Base-by-base conservation (phyloP, 306 rosid genomes). In the Glycine soja region DNA sequence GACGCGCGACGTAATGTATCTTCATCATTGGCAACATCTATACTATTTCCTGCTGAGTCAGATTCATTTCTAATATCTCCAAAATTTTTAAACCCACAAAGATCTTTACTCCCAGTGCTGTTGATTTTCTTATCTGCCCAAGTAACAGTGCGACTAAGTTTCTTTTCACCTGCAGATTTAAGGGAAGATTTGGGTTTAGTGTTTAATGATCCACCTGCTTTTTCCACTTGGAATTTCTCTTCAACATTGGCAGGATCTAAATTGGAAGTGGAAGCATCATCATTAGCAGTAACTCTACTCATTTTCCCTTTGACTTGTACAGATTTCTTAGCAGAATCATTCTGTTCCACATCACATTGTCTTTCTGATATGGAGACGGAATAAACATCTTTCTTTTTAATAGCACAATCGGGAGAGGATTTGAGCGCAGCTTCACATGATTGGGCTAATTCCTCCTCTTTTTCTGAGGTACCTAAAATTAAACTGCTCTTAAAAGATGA, bases 101-200 rank as follows among this genome's bases (percentile, higher is more conserved):
- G 90, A 77, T 68, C 88, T 81, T 74, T 73, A 72, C 80, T 65
- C 65, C 87, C 86, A 42, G 76, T 42, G 58, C 87, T 40, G 79
- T 83, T 79, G 51, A 32, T 77, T 74, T 79, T 85, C 83, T 88
- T 86, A 70, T 95, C 98, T 15, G 96, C 96, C 99, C 99, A 95
- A 45, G 98, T 95, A 74, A 95, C 96, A 77, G 92, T 84, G 80
- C 93, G 93, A 67, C 57, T 62, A 52, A 78, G 79, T 82, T 89
- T 95, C 82, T 89, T 93, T 65, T 43, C n/a, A 56, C 88, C 88
- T 0, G 81, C 78, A 65, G 83, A 80, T 81, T 91, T 93, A 66
- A 95, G 94, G 75, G 97, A 90, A 65, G 99, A 86, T 81, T 88
- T 90, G 61, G 80, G 79, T 54, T 58, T 67, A 57, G 76, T 68